A percentile compares a stretch with the other conserved stretches of the same genome.
These are phyloP conservation scores for Dalbergia cochinchinensis DNA, from an alignment of 306 rosid species.

Conservation along the genomic window DNA sequence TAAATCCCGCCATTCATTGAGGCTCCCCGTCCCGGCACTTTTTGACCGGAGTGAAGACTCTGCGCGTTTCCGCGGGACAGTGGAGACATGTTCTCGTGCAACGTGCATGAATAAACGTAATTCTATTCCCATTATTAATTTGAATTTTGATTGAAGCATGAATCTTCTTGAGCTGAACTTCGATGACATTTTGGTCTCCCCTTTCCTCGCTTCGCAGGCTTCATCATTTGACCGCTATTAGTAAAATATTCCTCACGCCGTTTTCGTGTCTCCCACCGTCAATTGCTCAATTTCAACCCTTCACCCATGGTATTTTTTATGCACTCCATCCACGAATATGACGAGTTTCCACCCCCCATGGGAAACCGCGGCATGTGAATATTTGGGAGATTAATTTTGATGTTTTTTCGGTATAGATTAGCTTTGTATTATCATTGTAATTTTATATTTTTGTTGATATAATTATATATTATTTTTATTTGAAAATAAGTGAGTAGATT, in stretches of 20 bases:
- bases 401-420: no score
- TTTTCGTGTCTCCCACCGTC: not conserved
- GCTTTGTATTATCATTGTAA: no score
- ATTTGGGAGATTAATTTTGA: no score
- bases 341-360: no score
- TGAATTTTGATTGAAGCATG: not conserved
- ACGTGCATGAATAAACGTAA: conserved; percentile 22
- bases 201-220: not conserved
- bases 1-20: conserved; percentile 36
- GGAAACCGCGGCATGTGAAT: no score
- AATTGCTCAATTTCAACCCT: not conserved
- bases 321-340: no score
- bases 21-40: conserved; percentile 16
- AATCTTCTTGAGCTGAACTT: not conserved
- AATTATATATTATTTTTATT: no score
- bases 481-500: no score
- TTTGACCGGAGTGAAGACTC: conserved; percentile 57
- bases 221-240: not conserved
- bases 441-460: no score
- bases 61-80: conserved; percentile 49
- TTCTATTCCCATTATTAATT: not conserved
- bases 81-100: conserved; percentile 46
- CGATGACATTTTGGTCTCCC: not conserved
- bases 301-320: no score
- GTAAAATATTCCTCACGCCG: not conserved